Evolutionary conservation across 164 flowering plant genomes (phyloP), one percentile per base, ranked within the genome.

Genomic region (Macadamia tetraphylla): DNA sequence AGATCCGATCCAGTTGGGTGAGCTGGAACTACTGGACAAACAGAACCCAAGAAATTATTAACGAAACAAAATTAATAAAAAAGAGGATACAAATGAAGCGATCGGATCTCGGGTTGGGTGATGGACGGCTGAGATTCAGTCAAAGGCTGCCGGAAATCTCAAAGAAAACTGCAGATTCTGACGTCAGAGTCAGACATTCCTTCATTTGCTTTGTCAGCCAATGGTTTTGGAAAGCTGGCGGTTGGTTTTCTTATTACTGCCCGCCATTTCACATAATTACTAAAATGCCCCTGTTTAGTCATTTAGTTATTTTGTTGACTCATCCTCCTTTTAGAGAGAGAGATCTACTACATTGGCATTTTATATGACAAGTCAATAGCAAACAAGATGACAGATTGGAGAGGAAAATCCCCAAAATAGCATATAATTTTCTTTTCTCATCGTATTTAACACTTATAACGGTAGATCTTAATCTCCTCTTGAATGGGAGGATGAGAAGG

Each of bases 1-100:
- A 74, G 86, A 83, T 83, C 88, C 87, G 89, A 82, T 84, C 77
- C 69, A 74, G 82, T 77, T 80, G 89, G 81, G 64, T 76, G 84
- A 76, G 79, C 66, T 67, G 79, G 77, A 75, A 68, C 31, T 58
- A 67, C 51, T 72, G 76, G 67, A 62, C 65, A 70, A 74, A 62
- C 43, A 70, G 69, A 65, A 62, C 61, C 42, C 51, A 53, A 65
- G 56, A 66, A 31, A 61, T 51, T 43, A 61, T 51, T 43, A 49
- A 66, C 23, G 53, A 31, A 59, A 69, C 49, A 44, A 56, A 55
- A 14, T 15, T 14, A 53, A 53, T 53, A 14, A 53, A 17, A 53
- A 53, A 6, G 6, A 53, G 57, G 57, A 2, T 14, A 6, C 3
- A 53, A 53, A 14, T 11, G 14, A 30, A 29, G 31, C 58, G 66